These are phyloP conservation scores for Suillus spraguei DNA, from an alignment of 768 basidiomycete genomes.

Conservation along the genomic window DNA sequence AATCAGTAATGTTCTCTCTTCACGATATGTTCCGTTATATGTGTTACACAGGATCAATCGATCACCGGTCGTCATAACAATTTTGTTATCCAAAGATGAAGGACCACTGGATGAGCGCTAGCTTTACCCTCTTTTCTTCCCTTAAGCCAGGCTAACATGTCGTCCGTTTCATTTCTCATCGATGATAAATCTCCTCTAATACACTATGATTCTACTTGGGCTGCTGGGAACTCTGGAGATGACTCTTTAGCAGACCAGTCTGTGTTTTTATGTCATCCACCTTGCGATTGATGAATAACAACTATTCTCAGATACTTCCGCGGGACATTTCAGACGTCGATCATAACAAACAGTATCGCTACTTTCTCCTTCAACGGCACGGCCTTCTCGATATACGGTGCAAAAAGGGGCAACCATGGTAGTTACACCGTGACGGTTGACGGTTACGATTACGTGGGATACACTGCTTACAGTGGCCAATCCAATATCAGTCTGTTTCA, in stretches of 20 bases:
- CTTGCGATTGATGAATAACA: background rate
- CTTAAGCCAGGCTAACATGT: constrained; percentile 19
- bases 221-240: constrained; percentile 16
- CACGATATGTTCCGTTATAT: background rate
- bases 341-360: constrained; percentile 34
- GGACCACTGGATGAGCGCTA: background rate
- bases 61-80: background rate
- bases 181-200: constrained; percentile 38
- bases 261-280: background rate
- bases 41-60: background rate
- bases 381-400: constrained; percentile 50
- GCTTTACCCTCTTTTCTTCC: background rate
- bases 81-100: background rate
- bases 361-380: constrained; percentile 53
- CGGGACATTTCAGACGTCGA: constrained; percentile 43
- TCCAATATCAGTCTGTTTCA: constrained; percentile 37
- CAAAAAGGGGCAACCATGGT: constrained; percentile 51
- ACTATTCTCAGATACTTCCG: constrained; percentile 36
- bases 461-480: constrained; percentile 37
- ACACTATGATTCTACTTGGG: constrained; percentile 28
- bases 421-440: constrained; percentile 47
- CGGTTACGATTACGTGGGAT: constrained; percentile 25
- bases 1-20: background rate
- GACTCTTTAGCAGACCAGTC: constrained; percentile 23
- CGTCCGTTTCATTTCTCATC: constrained; percentile 25